phyloP scores from a whole-genome alignment of 495 filamentous ascomycete species.

The Emericellopsis terricola region DNA sequence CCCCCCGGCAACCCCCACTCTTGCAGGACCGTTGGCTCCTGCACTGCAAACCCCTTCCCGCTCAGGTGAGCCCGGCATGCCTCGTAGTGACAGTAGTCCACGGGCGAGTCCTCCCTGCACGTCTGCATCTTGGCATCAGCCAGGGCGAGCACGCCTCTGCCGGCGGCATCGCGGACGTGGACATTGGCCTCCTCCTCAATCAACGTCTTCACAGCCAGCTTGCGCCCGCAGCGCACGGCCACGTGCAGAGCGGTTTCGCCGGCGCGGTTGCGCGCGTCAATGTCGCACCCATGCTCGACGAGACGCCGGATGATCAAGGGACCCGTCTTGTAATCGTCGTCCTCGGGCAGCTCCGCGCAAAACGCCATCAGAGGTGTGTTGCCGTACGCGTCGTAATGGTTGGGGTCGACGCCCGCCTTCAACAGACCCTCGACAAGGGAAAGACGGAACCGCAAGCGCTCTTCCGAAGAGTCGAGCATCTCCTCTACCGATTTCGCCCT shows the following conservation, averaged over 20 bases:
- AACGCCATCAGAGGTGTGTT: conserved; percentile 29
- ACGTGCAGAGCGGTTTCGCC: conserved; percentile 29
- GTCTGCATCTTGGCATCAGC: conserved; percentile 11
- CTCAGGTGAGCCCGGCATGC: conserved; percentile 11
- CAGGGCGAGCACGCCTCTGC: conserved; percentile 17
- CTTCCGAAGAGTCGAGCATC: conserved; percentile 1
- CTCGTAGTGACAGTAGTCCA: conserved; percentile 12
- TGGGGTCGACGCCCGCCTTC: conserved; percentile 16
- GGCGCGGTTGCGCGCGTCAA: conserved; percentile 22
- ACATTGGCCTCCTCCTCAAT: conserved; percentile 24
- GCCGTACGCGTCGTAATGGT: conserved; percentile 23
- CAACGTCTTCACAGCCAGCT: conserved; percentile 22
- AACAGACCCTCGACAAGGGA: conserved; percentile 18
- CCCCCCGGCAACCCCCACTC: too few relatives aligned
- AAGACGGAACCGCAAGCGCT: conserved; percentile 8
- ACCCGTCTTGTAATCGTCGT: conserved; percentile 17
- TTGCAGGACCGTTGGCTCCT: neutral
- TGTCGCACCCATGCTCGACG: conserved; percentile 8
- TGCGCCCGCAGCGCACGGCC: conserved; percentile 22
- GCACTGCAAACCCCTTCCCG: conserved; percentile 5
- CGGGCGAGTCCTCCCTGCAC: conserved; percentile 5
- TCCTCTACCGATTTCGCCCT: conserved; percentile 2
- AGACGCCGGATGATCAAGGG: conserved; percentile 14
- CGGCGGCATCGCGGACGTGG: conserved; percentile 18
- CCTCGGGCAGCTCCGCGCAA: conserved; percentile 19